These are phyloP conservation scores for Blakeslea trispora DNA, from an alignment of 371 early-diverging fungal species.

Conservation along the genomic window DNA sequence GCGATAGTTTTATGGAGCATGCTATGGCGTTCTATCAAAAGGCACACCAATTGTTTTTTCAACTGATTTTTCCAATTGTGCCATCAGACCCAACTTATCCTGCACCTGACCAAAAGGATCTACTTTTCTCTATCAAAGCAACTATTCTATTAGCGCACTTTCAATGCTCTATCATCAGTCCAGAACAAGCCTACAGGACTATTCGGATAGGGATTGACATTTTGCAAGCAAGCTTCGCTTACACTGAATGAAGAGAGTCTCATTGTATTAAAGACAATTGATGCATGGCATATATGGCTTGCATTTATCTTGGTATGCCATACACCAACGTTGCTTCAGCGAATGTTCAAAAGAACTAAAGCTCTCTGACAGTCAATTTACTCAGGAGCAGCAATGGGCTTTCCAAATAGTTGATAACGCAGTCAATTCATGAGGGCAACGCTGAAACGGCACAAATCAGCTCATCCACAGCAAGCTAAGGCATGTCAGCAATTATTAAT, in stretches of 20 bases:
- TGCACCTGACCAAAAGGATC: neutral
- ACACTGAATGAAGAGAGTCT: neutral
- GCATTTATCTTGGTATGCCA: conserved; percentile 20
- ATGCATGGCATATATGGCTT: conserved; percentile 29
- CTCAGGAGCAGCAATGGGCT: conserved; percentile 17
- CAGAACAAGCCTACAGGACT: conserved; percentile 36
- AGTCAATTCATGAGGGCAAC: conserved; percentile 18
- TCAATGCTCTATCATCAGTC: conserved; percentile 32
- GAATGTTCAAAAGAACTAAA: too few species aligned
- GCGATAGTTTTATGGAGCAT: neutral
- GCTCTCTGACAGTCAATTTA: too few species aligned
- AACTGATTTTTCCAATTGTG: conserved; percentile 19
- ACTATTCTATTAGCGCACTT: conserved; percentile 42
- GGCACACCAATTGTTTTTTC: conserved; percentile 33
- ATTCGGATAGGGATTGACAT: conserved; percentile 18
- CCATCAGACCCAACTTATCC: neutral
- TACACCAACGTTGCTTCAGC: neutral
- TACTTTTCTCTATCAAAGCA: conserved; percentile 17
- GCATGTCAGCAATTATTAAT: too few species aligned
- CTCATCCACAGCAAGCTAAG: conserved; percentile 9
- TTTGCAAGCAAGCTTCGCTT: neutral
- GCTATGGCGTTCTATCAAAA: conserved; percentile 27
- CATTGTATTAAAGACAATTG: conserved; percentile 6
- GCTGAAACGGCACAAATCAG: conserved; percentile 3
- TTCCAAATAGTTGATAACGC: conserved; percentile 13